Base-by-base conservation (phyloP, 2,329 filamentous ascomycete species). In the Colletotrichum orbiculare region DNA sequence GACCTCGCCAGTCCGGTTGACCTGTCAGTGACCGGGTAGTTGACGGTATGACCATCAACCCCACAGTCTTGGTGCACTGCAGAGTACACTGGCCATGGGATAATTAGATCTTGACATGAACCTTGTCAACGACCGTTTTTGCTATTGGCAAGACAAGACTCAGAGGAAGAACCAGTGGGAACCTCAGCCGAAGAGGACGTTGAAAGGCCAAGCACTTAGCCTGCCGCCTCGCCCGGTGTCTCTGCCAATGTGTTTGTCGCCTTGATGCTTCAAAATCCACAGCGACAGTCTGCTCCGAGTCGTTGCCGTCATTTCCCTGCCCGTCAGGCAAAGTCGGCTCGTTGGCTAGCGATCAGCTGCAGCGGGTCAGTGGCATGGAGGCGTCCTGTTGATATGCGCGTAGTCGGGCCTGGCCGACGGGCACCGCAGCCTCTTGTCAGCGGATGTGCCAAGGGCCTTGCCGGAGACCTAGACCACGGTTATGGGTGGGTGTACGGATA, bases 21-120 rank as follows among this genome's bases (percentile, higher is more conserved):
- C 50, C 57, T 52, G 41, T 65, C 39, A 61, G 38, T 58, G 25
- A 34, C 25, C 46, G 34, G 13, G 25, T 33, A 65, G 46, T 57
- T n/a, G 52, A 57, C 43, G 35, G 47, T 37, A 12, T 15, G 48
- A 42, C 58, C 34, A 37, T 62, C 38, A 56, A 49, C 39, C 58
- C 52, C 52, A 39, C 41, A 50, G 58, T 62, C 46, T 65, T 62
- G 52, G 47, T 25, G 25, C 25, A 25, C 52, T 65, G 63, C 58
- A 52, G 52, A 62, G 56, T 38, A 37, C 41, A 47, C 13, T 52
- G 46, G 15, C n/a, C 52, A 57, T 38, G 13, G 25, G 25, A 25
- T 25, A 25, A 25, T 25, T 25, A 25, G 25, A 25, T 25, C 25
- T 25, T 25, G 25, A 25, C 25, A 25, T 25, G 25, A 25, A 25